These are phyloP conservation scores for Barbarea vulgaris DNA, from an alignment of 345 rosid species.

Conservation along the genomic window DNA sequence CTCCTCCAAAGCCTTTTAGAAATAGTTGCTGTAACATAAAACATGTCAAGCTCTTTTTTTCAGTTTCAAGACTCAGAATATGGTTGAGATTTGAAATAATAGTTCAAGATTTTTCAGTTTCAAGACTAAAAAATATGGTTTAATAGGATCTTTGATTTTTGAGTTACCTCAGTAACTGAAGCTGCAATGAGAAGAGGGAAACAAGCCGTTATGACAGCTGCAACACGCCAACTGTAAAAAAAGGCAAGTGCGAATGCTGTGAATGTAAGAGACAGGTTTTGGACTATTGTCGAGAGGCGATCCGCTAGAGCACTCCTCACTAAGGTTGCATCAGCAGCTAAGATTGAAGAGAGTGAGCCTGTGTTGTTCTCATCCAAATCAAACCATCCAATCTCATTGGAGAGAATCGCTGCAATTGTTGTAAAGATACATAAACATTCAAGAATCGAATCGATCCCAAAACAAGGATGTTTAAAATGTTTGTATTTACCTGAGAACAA, in stretches of 20 bases:
- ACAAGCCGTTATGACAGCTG: conserved; percentile 71
- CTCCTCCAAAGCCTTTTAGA: conserved; percentile 83
- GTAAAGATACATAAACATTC: neutral
- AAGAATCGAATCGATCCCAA: neutral
- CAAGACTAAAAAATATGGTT: neutral
- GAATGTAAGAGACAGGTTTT: conserved; percentile 65
- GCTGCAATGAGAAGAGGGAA: conserved; percentile 81
- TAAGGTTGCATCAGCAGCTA: conserved; percentile 79
- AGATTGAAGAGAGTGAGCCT: conserved; percentile 61
- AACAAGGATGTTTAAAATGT: neutral
- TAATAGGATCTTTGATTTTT: neutral
- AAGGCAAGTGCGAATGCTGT: conserved; percentile 75
- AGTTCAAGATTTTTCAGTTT: conserved; percentile 7
- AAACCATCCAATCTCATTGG: conserved; percentile 87
- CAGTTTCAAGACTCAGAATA: neutral
- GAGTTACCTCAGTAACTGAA: conserved; percentile 64
- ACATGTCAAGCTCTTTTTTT: neutral
- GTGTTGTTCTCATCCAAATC: conserved; percentile 78
- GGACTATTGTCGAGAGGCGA: conserved; percentile 75
- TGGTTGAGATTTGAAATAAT: neutral
- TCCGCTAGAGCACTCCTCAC: conserved; percentile 82
- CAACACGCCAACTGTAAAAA: conserved; percentile 71
- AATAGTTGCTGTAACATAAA: conserved; percentile 71
- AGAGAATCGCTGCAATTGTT: conserved; percentile 65
- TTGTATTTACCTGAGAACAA: conserved; percentile 68